Conservation (phyloP, 179 eudicot species). For the Nepenthes alata region DNA sequence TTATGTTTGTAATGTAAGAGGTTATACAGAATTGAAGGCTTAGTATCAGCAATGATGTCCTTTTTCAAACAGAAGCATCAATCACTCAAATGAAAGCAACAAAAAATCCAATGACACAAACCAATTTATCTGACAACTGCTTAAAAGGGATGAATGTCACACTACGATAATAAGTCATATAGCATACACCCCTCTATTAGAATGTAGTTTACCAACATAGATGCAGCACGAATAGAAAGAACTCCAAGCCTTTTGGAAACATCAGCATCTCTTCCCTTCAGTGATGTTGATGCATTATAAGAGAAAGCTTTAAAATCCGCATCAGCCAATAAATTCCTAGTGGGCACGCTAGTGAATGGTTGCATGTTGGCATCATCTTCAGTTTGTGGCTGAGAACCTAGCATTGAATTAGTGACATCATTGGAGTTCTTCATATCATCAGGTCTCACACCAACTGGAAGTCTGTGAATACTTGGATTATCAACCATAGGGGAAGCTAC, state of each 20-base stretch:
- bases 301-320: slow-evolving; percentile 12
- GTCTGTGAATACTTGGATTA: slow-evolving; percentile 35
- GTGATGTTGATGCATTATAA: slow-evolving; percentile 13
- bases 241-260: slow-evolving; percentile 46
- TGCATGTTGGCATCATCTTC: slow-evolving; percentile 20
- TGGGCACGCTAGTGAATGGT: slow-evolving; percentile 18
- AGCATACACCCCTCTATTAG: background rate
- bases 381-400: slow-evolving; percentile 16
- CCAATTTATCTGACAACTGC: no score
- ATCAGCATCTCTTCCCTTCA: slow-evolving; percentile 25
- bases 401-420: slow-evolving; percentile 20
- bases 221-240: slow-evolving; percentile 80
- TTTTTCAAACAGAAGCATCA: no score
- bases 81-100: background rate
- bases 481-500: slow-evolving; percentile 32
- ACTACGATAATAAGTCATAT: no score
- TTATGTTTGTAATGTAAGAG: no score
- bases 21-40: no score
- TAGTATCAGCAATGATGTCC: no score
- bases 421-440: slow-evolving; percentile 25
- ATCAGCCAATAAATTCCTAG: slow-evolving; percentile 24
- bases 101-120: no score
- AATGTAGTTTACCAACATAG: slow-evolving; percentile 67
- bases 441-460: slow-evolving; percentile 75
- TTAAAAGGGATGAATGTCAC: no score